Base-by-base conservation (phyloP, 768 basidiomycete species). In the Pleurotus salmoneostramineus region DNA sequence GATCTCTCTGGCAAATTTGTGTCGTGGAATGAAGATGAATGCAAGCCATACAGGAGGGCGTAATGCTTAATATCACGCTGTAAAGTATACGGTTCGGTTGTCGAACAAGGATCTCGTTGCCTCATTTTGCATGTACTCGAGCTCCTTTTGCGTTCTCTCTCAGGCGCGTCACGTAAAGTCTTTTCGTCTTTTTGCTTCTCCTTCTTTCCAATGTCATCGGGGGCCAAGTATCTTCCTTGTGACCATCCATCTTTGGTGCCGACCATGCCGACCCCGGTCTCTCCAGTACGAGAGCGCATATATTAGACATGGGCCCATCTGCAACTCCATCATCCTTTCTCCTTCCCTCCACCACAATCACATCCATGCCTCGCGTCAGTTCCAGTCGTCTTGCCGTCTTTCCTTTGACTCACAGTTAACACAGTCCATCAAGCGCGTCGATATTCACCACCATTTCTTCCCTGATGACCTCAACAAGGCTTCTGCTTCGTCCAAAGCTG, bases 381-480 rank as follows among this genome's bases (percentile, higher is more conserved):
- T n/a, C n/a, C n/a, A n/a, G n/a, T n/a, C n/a, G n/a, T n/a, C n/a
- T n/a, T n/a, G n/a, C n/a, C n/a, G n/a, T n/a, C n/a, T n/a, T n/a
- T n/a, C n/a, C n/a, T n/a, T n/a, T n/a, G n/a, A n/a, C n/a, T n/a
- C n/a, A n/a, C 21, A 27, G 21, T 27, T 17, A 7, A 2, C 21
- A 11, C 14, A 49, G 40, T 32, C 44, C 31, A 63, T 64, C 47
- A 68, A 59, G 27, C 67, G 75, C 60, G 75, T 92, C 63, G 89
- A 92, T 67, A 71, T 90, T n/a, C 89, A 92, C 65, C 89, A 91
- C 69, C 89, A 91, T 65, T 83, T 83, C 65, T 89, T 91, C 63
- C 79, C 86, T 2, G 66, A 77, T 12, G 73, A 77, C 48, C 68
- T 84, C 47, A 60, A 77, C 60, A 87, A 88, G 63, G 69, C 64